phyloP scores from a whole-genome alignment of 441 rosid genomes.

The Erodium moschatum region DNA sequence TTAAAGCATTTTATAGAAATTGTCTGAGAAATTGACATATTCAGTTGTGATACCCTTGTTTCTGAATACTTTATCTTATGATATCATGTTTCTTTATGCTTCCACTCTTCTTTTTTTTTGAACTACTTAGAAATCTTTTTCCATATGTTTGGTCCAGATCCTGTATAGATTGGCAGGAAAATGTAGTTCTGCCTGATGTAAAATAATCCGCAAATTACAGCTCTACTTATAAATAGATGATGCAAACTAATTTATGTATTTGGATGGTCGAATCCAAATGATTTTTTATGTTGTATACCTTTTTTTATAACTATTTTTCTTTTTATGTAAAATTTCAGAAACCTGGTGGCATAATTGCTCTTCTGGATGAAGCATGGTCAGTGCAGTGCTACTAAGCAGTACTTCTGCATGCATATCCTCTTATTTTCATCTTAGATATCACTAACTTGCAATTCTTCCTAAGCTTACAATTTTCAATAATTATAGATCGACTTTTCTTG shows the following conservation, averaged over 20 bases:
- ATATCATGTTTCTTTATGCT: too few species aligned
- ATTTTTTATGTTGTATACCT: background rate
- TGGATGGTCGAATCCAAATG: background rate
- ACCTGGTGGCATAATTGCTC: conserved; percentile 99
- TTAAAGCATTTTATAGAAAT: background rate
- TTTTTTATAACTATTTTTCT: conserved; percentile 7
- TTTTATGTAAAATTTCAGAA: conserved; percentile 49
- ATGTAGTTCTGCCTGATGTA: too few species aligned
- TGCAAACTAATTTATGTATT: background rate
- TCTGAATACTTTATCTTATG: background rate
- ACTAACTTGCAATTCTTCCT: conserved; percentile 13
- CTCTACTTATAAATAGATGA: too few species aligned
- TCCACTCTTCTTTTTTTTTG: too few species aligned
- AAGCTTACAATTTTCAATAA: conserved; percentile 13
- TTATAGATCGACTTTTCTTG: conserved; percentile 16
- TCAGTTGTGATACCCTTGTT: background rate
- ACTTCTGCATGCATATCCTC: conserved; percentile 13
- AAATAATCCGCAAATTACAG: too few species aligned
- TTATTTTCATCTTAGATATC: background rate
- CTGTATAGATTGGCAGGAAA: too few species aligned
- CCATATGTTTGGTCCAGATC: too few species aligned
- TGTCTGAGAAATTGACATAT: background rate
- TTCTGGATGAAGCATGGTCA: conserved; percentile 99
- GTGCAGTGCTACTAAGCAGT: conserved; percentile 23
- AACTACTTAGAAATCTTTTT: too few species aligned